A percentile compares a stretch with the other conserved stretches of the same genome.
phyloP scores from a whole-genome alignment of 2,329 filamentous ascomycete species.

The Sporothrix schenckii region DNA sequence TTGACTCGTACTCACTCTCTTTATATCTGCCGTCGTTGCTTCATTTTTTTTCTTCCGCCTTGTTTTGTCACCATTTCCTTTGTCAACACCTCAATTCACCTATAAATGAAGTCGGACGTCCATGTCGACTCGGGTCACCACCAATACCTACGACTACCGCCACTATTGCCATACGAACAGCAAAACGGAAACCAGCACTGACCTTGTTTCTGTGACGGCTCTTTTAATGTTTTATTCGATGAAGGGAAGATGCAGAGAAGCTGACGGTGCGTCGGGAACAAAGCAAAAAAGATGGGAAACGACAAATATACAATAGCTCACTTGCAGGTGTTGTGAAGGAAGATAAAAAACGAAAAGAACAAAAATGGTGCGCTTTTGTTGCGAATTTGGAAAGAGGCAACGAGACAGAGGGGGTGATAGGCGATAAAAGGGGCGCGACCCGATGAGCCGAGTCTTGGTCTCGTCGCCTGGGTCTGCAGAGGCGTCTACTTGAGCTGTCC shows the following conservation, averaged over 20 bases:
- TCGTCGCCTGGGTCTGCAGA: not conserved
- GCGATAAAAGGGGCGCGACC: not conserved
- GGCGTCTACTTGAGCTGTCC: not conserved
- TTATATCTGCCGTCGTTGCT: not conserved
- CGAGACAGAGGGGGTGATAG: not conserved
- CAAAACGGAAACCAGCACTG: not conserved
- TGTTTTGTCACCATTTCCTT: not conserved
- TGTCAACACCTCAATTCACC: not conserved
- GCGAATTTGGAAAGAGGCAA: not conserved
- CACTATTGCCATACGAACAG: not conserved
- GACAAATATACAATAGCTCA: conserved; percentile 5
- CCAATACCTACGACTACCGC: not conserved
- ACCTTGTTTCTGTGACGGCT: not conserved
- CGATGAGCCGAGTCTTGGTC: not conserved
- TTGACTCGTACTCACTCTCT: not conserved
- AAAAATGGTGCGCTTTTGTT: not conserved
- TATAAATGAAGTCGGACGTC: not conserved
- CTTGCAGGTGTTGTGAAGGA: not conserved
- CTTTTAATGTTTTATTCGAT: not conserved
- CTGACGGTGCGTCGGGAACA: not conserved
- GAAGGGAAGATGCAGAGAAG: not conserved
- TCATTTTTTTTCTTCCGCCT: too few species aligned
- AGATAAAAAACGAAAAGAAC: not conserved
- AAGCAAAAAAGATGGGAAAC: too few species aligned
- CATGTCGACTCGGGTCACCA: not conserved